phyloP scores from a whole-genome alignment of 169 alveolate species.

The Eimeria maxima region DNA sequence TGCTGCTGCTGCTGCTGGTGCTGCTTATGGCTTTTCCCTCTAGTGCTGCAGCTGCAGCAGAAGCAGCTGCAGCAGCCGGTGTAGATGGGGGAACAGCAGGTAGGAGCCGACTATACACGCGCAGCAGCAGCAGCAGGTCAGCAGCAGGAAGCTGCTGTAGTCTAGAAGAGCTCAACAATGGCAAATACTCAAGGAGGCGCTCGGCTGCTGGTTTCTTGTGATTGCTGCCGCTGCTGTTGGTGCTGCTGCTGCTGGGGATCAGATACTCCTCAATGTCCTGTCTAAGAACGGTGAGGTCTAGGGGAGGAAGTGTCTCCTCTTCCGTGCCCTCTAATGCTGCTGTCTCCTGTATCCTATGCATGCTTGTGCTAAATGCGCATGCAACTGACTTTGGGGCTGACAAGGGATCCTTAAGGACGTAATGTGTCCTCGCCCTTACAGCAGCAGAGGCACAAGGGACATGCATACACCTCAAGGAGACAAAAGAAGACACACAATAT shows the following conservation, averaged over 20 bases:
- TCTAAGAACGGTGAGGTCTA: slow-evolving; percentile 9
- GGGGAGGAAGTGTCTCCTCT: slow-evolving; percentile 14
- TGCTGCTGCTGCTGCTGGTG: slow-evolving; percentile 52
- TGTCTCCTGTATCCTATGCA: not conserved
- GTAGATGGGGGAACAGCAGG: not conserved
- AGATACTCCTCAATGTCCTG: slow-evolving; percentile 26
- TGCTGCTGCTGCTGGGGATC: not conserved
- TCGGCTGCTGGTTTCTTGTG: not conserved
- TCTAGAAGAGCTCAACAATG: slow-evolving; percentile 13
- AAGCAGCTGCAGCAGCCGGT: slow-evolving; percentile 21
- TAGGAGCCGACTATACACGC: slow-evolving; percentile 48
- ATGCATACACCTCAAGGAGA: not conserved
- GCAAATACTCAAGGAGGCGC: not conserved
- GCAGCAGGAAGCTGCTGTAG: slow-evolving; percentile 77
- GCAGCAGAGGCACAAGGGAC: not conserved
- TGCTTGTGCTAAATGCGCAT: not conserved
- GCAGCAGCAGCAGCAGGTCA: slow-evolving; percentile 71
- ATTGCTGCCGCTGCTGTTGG: not conserved
- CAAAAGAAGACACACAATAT: not conserved
- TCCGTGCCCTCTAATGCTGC: not conserved
- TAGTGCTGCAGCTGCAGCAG: not conserved
- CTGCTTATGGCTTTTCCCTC: slow-evolving; percentile 4
- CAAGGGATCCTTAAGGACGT: not conserved
- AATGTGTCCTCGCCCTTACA: not conserved
- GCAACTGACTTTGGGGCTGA: not conserved